Evolutionary conservation across 495 filamentous ascomycete genomes (phyloP).

Genomic region (Rusavskia elegans): DNA sequence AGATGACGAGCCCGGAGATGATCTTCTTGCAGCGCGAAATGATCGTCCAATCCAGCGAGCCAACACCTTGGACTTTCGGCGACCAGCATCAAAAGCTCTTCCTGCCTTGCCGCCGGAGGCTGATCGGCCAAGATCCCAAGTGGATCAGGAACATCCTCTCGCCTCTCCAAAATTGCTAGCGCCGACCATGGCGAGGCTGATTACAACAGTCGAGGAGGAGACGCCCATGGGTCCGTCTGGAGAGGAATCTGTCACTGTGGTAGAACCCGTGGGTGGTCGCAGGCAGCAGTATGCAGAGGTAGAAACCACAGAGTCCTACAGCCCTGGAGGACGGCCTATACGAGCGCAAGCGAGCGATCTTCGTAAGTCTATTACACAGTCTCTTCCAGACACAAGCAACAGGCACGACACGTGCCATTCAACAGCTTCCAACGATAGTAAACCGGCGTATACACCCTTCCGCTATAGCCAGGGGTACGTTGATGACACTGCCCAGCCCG

Average conservation of each 20-base stretch:
- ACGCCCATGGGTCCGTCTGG: neutral
- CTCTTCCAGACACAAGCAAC: neutral
- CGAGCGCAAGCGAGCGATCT: neutral
- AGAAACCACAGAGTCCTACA: constrained; percentile 18
- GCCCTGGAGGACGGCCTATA: constrained; percentile 33
- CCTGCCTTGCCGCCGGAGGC: constrained; percentile 12
- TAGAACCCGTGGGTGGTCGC: neutral
- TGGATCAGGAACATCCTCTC: neutral
- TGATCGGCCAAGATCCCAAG: neutral
- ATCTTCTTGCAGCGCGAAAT: constrained; percentile 6
- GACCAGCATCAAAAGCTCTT: constrained; percentile 9
- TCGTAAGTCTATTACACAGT: neutral
- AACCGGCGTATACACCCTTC: constrained; percentile 31
- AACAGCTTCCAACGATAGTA: neutral
- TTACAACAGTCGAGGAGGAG: neutral
- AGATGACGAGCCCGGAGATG: constrained; percentile 20
- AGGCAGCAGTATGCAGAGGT: neutral
- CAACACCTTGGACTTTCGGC: constrained; percentile 5
- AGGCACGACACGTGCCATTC: neutral
- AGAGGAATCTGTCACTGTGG: neutral
- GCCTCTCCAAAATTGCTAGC: neutral
- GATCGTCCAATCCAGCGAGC: constrained; percentile 6
- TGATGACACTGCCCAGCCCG: constrained; percentile 11
- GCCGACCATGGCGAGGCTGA: neutral
- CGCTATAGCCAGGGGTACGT: constrained; percentile 29